A percentile compares a stretch with the other conserved stretches of the same genome.
Conservation (phyloP, 306 rosid species). For the Sicyos edulis region DNA sequence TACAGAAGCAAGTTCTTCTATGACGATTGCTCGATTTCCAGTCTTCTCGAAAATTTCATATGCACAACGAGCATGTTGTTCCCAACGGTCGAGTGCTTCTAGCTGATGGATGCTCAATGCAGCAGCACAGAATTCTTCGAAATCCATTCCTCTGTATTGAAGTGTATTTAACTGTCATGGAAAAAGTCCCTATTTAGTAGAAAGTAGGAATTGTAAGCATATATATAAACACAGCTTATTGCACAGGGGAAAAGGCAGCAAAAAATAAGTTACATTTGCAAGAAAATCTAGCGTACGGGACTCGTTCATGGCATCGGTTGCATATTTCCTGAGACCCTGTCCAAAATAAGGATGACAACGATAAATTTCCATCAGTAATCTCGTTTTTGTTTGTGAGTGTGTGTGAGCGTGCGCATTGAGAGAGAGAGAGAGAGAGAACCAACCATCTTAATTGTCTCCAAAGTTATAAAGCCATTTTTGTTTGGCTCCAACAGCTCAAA, state of each 20-base stretch:
- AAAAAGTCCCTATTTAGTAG: conserved; percentile 14
- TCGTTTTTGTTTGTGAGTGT: background rate
- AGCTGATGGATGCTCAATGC: conserved; percentile 90
- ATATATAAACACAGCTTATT: background rate
- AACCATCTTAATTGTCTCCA: conserved; percentile 69
- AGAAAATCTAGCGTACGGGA: conserved; percentile 74
- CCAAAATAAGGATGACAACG: conserved; percentile 18
- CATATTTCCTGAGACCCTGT: conserved; percentile 71
- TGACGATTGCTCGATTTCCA: conserved; percentile 87
- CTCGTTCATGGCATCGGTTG: conserved; percentile 95
- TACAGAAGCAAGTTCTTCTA: conserved; percentile 97
- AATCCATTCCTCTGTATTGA: conserved; percentile 97
- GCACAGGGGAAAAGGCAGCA: background rate
- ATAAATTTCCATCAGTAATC: background rate
- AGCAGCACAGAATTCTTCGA: conserved; percentile 96
- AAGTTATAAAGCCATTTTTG: conserved; percentile 72
- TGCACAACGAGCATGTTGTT: conserved; percentile 90
- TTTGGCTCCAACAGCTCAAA: conserved; percentile 70
- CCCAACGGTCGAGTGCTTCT: conserved; percentile 97
- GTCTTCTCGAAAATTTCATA: conserved; percentile 91
- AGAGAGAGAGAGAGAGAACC: conserved; percentile 17
- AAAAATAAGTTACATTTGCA: conserved; percentile 43
- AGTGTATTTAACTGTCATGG: conserved; percentile 71
- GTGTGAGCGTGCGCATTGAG: background rate
- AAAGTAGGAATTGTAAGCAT: background rate